Evolutionary conservation across 106 monocot species (phyloP).

Genomic region (Amphibolis antarctica): DNA sequence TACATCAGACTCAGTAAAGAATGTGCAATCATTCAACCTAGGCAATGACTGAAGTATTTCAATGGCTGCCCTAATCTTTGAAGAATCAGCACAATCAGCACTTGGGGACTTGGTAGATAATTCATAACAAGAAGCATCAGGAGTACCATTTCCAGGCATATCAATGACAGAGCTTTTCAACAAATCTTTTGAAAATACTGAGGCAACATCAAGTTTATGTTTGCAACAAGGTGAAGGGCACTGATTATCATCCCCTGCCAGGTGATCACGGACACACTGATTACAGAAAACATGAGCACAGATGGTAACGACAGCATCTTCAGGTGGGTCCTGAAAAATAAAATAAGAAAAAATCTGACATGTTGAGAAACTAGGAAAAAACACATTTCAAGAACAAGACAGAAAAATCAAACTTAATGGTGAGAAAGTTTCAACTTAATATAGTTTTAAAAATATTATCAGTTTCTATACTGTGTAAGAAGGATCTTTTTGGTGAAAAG

Average conservation of each 20-base stretch:
- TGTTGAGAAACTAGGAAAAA: too few species aligned
- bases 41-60: constrained; percentile 71
- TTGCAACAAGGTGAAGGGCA: constrained; percentile 54
- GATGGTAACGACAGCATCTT: constrained; percentile 82
- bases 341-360: neutral
- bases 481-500: too few species aligned
- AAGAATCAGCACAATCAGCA: constrained; percentile 26
- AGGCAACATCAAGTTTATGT: constrained; percentile 36
- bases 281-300: constrained; percentile 96
- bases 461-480: too few species aligned
- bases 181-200: constrained; percentile 58
- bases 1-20: neutral
- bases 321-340: constrained; percentile 69
- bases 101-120: neutral
- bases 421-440: too few species aligned
- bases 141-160: constrained; percentile 3
- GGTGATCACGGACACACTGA: constrained; percentile 74
- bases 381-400: too few species aligned
- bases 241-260: constrained; percentile 57
- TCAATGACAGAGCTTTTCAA: constrained; percentile 35
- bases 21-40: neutral
- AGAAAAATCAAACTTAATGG: too few species aligned
- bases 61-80: constrained; percentile 70
- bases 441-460: too few species aligned
- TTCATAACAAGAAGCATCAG: neutral